Evolutionary conservation across 2,329 filamentous ascomycete species (phyloP).

Genomic region (Nemania abortiva): DNA sequence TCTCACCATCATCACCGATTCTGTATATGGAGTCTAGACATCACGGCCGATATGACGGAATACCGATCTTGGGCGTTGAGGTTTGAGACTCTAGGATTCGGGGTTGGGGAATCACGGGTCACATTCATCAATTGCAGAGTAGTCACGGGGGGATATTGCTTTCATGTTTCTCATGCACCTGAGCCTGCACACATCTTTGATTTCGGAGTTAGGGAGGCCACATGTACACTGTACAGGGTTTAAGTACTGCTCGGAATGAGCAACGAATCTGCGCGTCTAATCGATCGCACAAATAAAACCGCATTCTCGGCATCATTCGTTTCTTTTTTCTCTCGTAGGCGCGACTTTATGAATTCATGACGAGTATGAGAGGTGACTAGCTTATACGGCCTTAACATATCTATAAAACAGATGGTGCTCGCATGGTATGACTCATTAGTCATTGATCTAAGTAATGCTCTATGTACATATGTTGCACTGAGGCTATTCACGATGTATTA

Average conservation of each 20-base stretch:
- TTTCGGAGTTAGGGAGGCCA: conserved; percentile 15
- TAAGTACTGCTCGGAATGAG: conserved; percentile 3
- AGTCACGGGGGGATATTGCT: background rate
- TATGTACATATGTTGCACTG: background rate
- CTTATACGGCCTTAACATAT: conserved; percentile 10
- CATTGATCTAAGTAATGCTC: background rate
- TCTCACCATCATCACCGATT: background rate
- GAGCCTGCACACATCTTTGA: conserved; percentile 1
- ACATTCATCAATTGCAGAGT: conserved; percentile 5
- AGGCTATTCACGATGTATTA: background rate
- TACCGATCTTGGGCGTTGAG: background rate
- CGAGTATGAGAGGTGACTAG: background rate
- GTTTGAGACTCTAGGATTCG: background rate
- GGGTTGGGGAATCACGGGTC: background rate
- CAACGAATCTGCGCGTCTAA: no score
- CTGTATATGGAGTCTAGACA: background rate
- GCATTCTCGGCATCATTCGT: background rate
- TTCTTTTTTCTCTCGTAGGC: conserved; percentile 21
- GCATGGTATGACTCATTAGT: background rate
- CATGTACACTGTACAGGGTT: background rate
- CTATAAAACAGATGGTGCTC: background rate
- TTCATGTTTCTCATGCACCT: background rate
- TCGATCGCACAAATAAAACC: background rate
- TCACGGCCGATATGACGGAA: background rate
- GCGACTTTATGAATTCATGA: conserved; percentile 18